Conservation (phyloP, 352 stramenopile genomes). For the Pythium rishiriense region DNA sequence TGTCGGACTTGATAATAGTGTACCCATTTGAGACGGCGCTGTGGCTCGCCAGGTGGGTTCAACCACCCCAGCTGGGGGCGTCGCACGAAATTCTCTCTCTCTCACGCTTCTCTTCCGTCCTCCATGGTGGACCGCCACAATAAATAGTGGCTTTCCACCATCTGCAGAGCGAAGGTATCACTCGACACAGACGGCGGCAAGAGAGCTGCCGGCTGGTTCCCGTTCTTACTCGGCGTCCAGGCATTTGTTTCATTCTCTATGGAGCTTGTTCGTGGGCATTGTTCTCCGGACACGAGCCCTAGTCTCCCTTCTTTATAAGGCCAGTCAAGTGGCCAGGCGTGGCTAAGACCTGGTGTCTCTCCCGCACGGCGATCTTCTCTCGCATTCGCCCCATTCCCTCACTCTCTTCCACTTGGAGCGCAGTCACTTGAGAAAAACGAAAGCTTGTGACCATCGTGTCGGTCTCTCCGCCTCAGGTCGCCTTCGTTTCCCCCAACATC, state of each 20-base stretch:
- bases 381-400: background rate
- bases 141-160: background rate
- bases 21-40: conserved; percentile 6
- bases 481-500: background rate
- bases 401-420: background rate
- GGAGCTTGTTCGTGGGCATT: too few species aligned
- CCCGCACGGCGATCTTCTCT: background rate
- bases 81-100: conserved; percentile 1
- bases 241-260: background rate
- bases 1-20: background rate
- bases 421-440: conserved; percentile 4
- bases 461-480: too few species aligned
- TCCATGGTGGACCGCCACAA: background rate
- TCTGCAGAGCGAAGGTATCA: background rate
- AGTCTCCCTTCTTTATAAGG: background rate
- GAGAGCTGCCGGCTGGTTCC: background rate
- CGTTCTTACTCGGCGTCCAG: background rate
- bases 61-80: background rate
- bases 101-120: background rate
- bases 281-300: background rate
- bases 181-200: background rate
- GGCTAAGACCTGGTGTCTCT: background rate
- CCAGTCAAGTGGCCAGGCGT: background rate
- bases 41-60: background rate
- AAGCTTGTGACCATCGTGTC: too few species aligned